Conservation (phyloP, 352 stramenopile genomes). For the Phytophthora pluvialis region DNA sequence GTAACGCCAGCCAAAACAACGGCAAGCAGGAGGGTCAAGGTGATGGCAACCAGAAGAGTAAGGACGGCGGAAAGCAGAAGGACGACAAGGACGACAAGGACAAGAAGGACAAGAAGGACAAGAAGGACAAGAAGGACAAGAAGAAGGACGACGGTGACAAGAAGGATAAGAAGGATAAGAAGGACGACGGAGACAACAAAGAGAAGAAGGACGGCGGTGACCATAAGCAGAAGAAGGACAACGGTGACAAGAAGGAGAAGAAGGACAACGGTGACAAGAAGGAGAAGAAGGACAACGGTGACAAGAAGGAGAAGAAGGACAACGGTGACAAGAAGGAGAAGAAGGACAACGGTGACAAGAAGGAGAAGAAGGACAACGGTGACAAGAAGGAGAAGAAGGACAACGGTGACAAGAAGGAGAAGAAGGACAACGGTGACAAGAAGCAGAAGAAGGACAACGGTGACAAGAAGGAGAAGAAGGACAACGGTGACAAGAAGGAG, state of each 20-base stretch:
- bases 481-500: not conserved
- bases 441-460: too few species aligned
- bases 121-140: conserved; percentile 10
- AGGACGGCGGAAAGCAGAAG: conserved; percentile 3
- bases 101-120: conserved; percentile 4
- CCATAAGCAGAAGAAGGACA: not conserved
- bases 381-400: conserved; percentile 18
- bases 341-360: conserved; percentile 3
- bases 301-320: conserved; percentile 3
- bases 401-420: conserved; percentile 1
- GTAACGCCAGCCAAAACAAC: conserved; percentile 8
- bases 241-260: not conserved
- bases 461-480: conserved; percentile 6
- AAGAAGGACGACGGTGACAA: not conserved
- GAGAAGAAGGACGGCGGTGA: not conserved
- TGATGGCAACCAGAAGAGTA: conserved; percentile 3
- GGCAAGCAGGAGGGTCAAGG: conserved; percentile 2
- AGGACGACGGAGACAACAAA: not conserved
- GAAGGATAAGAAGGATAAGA: conserved; percentile 4
- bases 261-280: conserved; percentile 3
- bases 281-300: not conserved
- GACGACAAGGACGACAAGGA: conserved; percentile 9
- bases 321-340: too few species aligned
- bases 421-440: conserved; percentile 8
- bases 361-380: not conserved